Base-by-base conservation (phyloP, 768 basidiomycete genomes). In the Mycena alexandri region DNA sequence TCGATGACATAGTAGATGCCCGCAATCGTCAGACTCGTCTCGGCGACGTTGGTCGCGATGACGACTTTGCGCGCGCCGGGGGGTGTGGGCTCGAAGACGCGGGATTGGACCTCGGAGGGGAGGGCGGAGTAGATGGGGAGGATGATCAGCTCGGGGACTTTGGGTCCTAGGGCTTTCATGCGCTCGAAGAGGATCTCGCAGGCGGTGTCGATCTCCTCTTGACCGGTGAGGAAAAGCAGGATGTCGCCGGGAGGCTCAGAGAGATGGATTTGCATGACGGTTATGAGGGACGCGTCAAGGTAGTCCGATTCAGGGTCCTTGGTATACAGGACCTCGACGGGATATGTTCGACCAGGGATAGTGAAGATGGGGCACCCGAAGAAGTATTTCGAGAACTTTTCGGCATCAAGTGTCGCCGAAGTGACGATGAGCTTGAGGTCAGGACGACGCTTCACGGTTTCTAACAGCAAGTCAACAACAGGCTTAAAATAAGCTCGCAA, bases 351-450 rank as follows among this genome's bases (percentile, higher is more conserved):
- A 72, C 98, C 98, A n/a, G 98, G 98, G 71, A 99, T 99, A 42
- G 97, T 98, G 86, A 99, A 99, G 79, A 99, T 99, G 33, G 98
- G 97, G 79, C 96, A 98, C 8, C 93, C 95, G 78, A 92, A 98
- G 85, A 99, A 99, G 85, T 99, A 99, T 75, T 96, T 96, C 24
- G 97, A 96, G 80, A 99, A 99, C 83, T 99, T 99, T 80, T 98
- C 97, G 61, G 98, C 97, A 70, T 99, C 97, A n/a, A 99, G 85
- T 1, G 98, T 99, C 1, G 98, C 98, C 0, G 98, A 99, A 0
- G 98, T 99, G 65, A 99, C 97, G 71, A 99, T 99, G 64, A 99
- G 85, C 77, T 99, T 99, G 71, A 99, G 88, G 77, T 99, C 97
- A 7, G 97, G 91, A 51, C 98, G 90, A 57, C 94, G 91, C 76